Evolutionary conservation across 1,284 basidiomycete species (phyloP), one percentile per base, ranked within the genome.

Genomic region (Melampsora americana): DNA sequence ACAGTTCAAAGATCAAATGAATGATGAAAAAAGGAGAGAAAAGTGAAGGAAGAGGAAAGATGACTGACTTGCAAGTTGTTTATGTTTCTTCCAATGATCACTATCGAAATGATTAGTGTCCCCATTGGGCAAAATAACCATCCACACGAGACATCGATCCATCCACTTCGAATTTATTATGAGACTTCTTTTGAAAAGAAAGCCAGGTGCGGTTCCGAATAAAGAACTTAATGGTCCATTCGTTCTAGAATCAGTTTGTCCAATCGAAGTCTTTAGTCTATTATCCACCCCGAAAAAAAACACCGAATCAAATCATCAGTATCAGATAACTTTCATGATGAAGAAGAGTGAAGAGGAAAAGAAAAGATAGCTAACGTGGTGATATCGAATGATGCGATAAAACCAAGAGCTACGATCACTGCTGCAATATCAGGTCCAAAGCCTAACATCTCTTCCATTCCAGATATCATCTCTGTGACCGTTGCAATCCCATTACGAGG

Each of bases 61-160:
- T 12, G 4, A n/a, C 39, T 42, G 6, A 56, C 53, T 28, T n/a
- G 53, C 53, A 56, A 56, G 53, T 56, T 56, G 53, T 56, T 28
- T 56, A n/a, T 56, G 28, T 56, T 56, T n/a, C 53, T 56, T 56
- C 53, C 53, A 56, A 28, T 56, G 53, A 56, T 56, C 53, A 23
- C 53, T 56, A 23, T n/a, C 28, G 53, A 56, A 56, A 28, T 56
- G 53, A 56, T 56, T 28, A 1, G 53, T 56, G 20, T 56, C 28
- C 4, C 53, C 53, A 4, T 56, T 56, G 7, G 18, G 18, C 53
- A 16, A 48, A 42, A 3, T 56, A 56, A 12, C n/a, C 53, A 56
- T 56, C 53, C n/a, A 56, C 1, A 42, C 39, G 39, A 42, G 39
- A 42, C 39, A 23, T 23, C 20, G n/a, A 11, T 56, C 53, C 53